Base-by-base conservation (phyloP, 768 basidiomycete genomes). In the Neoboletus subvelutipes region DNA sequence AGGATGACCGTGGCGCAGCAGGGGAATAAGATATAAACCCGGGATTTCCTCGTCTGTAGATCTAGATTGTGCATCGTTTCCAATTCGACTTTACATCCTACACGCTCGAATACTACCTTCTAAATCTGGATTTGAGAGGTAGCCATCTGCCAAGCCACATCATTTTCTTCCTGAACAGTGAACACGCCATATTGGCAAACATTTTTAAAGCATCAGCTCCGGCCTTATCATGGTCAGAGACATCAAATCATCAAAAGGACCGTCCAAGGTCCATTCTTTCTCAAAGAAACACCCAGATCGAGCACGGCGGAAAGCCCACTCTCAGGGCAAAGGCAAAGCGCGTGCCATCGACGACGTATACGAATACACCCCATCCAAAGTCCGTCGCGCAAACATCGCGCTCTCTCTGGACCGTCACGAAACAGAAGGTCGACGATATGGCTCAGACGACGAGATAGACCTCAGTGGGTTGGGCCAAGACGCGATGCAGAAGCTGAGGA, bases 371-470 rank as follows among this genome's bases (percentile, higher is more conserved):
- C 77, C 78, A 34, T 71, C 76, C 52, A 77, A 76, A 52, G 72
- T 74, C 20, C 76, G 82, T 55, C 76, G 88, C 33, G 75, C 80
- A 1, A 81, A 81, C 52, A 68, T 88, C 36, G 71, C 67, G 45
- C 75, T 86, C 34, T 76, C 82, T 33, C 71, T 90, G 36, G 85
- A 83, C 63, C 77, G 74, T 41, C 83, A 86, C 39, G 86, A 90
- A 67, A 69, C 73, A 2, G 64, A 56, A 11, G 61, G 64, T 4
- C 59, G 67, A 41, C 55, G 58, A 20, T 4, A 56, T 62, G 77
- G 73, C 33, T 72, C 72, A 8, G 77, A 76, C 37, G 72, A 77
- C 39, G 79, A 78, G 53, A 77, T 76, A 12, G 75, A 75, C 31
- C 65, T 75, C 40, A 67, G 58, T 5, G 69, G 69, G 11, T 34